Conservation (phyloP, 139 green algal species). For the Yamagishiella unicocca region DNA sequence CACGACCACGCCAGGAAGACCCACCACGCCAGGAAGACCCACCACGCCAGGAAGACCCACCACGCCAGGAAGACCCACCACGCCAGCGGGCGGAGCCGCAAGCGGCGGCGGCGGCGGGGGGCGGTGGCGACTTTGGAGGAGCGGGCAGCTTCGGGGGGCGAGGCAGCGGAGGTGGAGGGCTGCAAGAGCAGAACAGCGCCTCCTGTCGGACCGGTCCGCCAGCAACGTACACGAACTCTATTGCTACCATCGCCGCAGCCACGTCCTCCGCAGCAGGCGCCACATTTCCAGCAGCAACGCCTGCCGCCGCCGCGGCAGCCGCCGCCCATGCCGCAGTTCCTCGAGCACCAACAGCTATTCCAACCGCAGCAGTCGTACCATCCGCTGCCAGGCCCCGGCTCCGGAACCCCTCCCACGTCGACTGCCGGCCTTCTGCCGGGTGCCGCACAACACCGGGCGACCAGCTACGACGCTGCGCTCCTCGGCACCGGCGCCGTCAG, state of each 20-base stretch:
- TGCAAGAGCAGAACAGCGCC: too few species aligned
- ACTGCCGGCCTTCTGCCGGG: not conserved
- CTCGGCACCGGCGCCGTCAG: not conserved
- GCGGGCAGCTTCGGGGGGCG: too few species aligned
- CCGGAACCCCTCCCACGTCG: not conserved
- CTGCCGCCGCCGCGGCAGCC: slow-evolving; percentile 25
- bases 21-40: too few species aligned
- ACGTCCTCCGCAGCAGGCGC: not conserved
- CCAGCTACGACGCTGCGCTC: slow-evolving; percentile 22
- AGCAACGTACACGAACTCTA: too few species aligned
- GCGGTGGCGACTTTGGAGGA: too few species aligned
- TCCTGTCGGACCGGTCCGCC: too few species aligned
- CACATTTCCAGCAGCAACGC: slow-evolving; percentile 9
- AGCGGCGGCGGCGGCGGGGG: too few species aligned
- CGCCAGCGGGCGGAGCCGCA: too few species aligned
- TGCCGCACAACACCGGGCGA: not conserved
- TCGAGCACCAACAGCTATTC: slow-evolving; percentile 24
- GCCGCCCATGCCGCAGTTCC: not conserved
- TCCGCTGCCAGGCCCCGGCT: not conserved
- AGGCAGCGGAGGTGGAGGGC: too few species aligned
- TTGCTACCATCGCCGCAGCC: not conserved
- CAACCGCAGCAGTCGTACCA: not conserved
- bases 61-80: too few species aligned
- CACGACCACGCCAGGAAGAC: too few species aligned
- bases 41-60: too few species aligned